A percentile compares a stretch with the other conserved stretches of the same genome.
phyloP scores from a whole-genome alignment of 202 grass and related monocot species.

The Hordeum pubiflorum region DNA sequence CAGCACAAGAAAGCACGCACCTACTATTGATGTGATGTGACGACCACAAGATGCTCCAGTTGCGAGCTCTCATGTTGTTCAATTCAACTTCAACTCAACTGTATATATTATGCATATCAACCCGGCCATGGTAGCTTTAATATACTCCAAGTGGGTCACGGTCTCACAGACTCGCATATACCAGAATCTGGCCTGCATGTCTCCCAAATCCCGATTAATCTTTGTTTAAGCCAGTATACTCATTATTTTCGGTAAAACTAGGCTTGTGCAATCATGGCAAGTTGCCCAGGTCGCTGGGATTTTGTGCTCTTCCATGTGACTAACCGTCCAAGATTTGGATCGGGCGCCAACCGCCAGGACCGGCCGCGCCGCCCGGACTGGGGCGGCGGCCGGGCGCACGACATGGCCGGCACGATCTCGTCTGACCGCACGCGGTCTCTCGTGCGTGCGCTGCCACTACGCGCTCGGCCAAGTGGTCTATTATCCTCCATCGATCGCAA shows the following conservation, averaged over 20 bases:
- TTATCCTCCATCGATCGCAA: background rate
- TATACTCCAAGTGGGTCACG: slow-evolving; percentile 13
- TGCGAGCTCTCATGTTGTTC: background rate
- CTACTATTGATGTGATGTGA: background rate
- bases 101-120: background rate
- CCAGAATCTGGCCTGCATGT: slow-evolving; percentile 42
- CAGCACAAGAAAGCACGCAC: slow-evolving; percentile 1
- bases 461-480: background rate
- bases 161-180: slow-evolving; percentile 7
- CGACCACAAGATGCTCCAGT: slow-evolving; percentile 2
- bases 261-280: background rate
- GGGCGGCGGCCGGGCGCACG: background rate
- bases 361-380: background rate
- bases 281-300: slow-evolving; percentile 33
- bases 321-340: slow-evolving; percentile 18
- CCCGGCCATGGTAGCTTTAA: background rate
- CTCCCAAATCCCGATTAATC: slow-evolving; percentile 39
- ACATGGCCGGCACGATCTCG: slow-evolving; percentile 26
- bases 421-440: slow-evolving; percentile 4
- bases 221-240: slow-evolving; percentile 15
- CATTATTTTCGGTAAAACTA: background rate
- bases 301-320: slow-evolving; percentile 11
- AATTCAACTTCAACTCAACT: background rate
- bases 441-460: background rate
- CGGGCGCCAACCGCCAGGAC: background rate